Evolutionary conservation across 495 filamentous ascomycete genomes (phyloP), one percentile per base, ranked within the genome.

Genomic region (Aspergillus baeticus): DNA sequence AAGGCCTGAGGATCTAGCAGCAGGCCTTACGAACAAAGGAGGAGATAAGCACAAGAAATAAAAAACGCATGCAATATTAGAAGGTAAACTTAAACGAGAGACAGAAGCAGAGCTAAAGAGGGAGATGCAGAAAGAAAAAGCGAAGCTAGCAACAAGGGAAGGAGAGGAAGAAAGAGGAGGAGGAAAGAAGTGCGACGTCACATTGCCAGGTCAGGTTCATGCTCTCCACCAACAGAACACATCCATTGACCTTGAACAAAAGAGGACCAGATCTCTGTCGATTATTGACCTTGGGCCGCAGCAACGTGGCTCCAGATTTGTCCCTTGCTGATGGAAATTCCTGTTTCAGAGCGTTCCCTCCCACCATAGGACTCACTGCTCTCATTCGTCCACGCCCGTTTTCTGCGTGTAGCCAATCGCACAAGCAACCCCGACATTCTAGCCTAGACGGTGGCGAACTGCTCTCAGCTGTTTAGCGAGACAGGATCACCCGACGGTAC

Each of bases 231-330:
- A 29, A 29, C 26, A 29, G 26, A 29, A 29, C 26, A 29, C 26
- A 29, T 29, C 26, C 26, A 8, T 4, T 8, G 26, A 8, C 26
- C 26, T 4, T 29, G 4, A 29, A 4, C 26, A 29, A 29, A 29
- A 29, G 26, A 8, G 26, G 26, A 29, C 26, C 26, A 29, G 26
- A 29, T 29, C 26, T 4, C 4, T 3, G 26, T 8, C 26, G 26
- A 29, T 29, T 29, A 29, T 29, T 29, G 26, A 29, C 26, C 8
- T 29, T 8, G 26, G 8, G n/a, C n/a, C 8, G 26, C 26, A 29
- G 26, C 26, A 57, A 57, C 54, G 54, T 57, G 54, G 54, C 54
- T 49, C 54, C 54, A 57, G 41, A 38, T 49, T 44, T 29, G 23
- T 8, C 41, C 51, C 41, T 54, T 54, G 51, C 51, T 37, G 29